Base-by-base conservation (phyloP, 495 filamentous ascomycete species). In the Aspergillus cristatus region DNA sequence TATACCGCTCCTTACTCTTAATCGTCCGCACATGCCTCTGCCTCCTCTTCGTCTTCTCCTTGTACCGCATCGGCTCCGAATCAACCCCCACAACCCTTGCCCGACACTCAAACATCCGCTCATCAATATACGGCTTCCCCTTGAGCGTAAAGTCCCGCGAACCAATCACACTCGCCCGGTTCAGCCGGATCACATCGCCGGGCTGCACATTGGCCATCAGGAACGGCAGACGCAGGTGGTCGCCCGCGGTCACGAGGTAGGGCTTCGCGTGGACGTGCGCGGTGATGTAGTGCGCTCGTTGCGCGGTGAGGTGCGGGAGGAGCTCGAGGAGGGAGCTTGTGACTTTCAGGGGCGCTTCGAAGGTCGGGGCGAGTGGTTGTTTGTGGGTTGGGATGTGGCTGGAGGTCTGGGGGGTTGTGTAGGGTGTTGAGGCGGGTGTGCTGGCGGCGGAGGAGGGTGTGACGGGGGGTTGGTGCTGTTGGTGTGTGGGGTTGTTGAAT, bases 31-130 rank as follows among this genome's bases (percentile, higher is more conserved):
- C 71, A 50, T 78, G 76, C 54, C 93, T 70, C 53, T 81, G 75
- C 67, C 91, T 78, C 62, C 79, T 61, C 78, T 96, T 96, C 51
- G 83, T 97, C 83, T 97, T 97, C 71, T 87, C 75, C 67, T 84
- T 83, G 39, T 85, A 56, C 40, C 86, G 67, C 72, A 95, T 58
- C 31, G 93, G 93, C 72, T 97, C 91, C 22, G 72, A 64, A 61
- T 97, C 94, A 18, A 82, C 76, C 7, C 85, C 88, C 38, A 87
- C 70, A n/a, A 97, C 86, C 28, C 78, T 72, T 2, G 88, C 85
- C 34, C 89, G 73, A 60, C 86, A 94, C 57, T 82, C 79, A 48
- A 86, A 98, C 43, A 90, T 56, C 17, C 73, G 56, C 65, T 88
- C 78, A 58, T 97, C 85, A 34, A 96, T 57, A 56, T 78, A 84